phyloP scores from a whole-genome alignment of 2,329 filamentous ascomycete genomes.

The Colletotrichum sp. region DNA sequence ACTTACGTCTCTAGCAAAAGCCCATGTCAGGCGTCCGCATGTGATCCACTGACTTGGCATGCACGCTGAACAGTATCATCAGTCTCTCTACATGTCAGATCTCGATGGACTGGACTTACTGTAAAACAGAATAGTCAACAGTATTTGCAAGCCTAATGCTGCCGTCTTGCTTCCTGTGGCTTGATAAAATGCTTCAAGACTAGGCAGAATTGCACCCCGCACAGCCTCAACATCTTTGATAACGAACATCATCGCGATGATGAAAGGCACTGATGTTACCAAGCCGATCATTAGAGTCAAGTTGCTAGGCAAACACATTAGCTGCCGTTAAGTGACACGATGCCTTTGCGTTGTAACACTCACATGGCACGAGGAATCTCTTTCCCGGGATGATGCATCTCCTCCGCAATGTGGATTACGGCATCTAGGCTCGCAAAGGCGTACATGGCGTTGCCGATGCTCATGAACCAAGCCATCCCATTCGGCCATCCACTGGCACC shows the following conservation, averaged over 20 bases:
- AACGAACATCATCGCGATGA: constrained; percentile 27
- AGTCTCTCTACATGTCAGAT: neutral
- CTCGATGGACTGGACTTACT: neutral
- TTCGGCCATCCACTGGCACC: constrained; percentile 20
- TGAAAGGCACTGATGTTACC: constrained; percentile 30
- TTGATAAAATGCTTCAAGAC: constrained; percentile 24
- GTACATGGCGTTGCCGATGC: constrained; percentile 23
- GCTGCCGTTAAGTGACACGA: neutral
- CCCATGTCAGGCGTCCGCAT: constrained; percentile 34
- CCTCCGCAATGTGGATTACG: constrained; percentile 22
- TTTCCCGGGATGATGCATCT: constrained; percentile 21
- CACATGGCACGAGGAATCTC: constrained; percentile 19
- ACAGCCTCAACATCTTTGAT: constrained; percentile 32
- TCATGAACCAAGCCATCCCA: constrained; percentile 23
- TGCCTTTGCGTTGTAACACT: neutral
- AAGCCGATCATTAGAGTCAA: constrained; percentile 32
- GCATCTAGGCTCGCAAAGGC: constrained; percentile 22
- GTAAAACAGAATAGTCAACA: neutral
- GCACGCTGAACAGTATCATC: constrained; percentile 14
- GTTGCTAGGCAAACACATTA: neutral
- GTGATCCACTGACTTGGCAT: constrained; percentile 34
- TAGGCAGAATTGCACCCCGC: constrained; percentile 20
- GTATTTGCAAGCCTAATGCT: constrained; percentile 12
- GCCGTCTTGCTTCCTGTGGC: constrained; percentile 28
- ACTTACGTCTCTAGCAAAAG: constrained; percentile 35